These are phyloP conservation scores for Candolleomyces aberdarensis DNA, from an alignment of 768 basidiomycete genomes.

Conservation along the genomic window DNA sequence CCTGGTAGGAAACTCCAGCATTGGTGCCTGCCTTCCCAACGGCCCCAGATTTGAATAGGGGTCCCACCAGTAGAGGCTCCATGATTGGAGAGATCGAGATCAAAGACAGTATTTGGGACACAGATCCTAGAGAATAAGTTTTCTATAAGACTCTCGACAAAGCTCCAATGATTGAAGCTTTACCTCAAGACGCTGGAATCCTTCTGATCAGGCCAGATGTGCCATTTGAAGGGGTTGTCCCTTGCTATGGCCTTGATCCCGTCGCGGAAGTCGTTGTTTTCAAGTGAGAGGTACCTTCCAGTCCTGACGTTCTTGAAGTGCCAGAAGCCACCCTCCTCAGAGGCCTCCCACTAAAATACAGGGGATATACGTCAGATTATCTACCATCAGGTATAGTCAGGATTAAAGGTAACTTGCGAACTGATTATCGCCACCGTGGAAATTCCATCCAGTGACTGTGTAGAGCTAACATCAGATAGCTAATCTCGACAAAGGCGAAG, in stretches of 20 bases:
- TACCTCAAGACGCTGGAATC: conserved; percentile 41
- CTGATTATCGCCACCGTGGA: conserved; percentile 46
- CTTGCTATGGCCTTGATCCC: conserved; percentile 39
- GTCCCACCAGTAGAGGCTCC: conserved; percentile 39
- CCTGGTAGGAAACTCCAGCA: conserved; percentile 15
- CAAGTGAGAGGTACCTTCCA: conserved; percentile 38
- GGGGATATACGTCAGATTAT: neutral
- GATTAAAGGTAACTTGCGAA: neutral
- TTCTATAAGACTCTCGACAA: neutral
- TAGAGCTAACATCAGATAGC: neutral
- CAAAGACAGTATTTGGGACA: conserved; percentile 29
- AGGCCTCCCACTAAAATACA: neutral
- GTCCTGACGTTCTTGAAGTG: conserved; percentile 39
- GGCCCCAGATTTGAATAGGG: conserved; percentile 35
- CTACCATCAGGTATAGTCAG: neutral
- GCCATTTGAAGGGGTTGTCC: conserved; percentile 39
- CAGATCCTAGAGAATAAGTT: conserved; percentile 30
- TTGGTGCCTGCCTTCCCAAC: conserved; percentile 41
- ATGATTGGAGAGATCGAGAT: conserved; percentile 40
- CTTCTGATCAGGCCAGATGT: conserved; percentile 43
- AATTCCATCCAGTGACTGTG: conserved; percentile 47
- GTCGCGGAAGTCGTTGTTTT: conserved; percentile 28
- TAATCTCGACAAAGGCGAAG: neutral
- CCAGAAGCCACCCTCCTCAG: conserved; percentile 23
- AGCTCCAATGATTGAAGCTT: conserved; percentile 11